These are phyloP conservation scores for Jasminum sambac DNA, from an alignment of 257 asterid species.

Conservation along the genomic window DNA sequence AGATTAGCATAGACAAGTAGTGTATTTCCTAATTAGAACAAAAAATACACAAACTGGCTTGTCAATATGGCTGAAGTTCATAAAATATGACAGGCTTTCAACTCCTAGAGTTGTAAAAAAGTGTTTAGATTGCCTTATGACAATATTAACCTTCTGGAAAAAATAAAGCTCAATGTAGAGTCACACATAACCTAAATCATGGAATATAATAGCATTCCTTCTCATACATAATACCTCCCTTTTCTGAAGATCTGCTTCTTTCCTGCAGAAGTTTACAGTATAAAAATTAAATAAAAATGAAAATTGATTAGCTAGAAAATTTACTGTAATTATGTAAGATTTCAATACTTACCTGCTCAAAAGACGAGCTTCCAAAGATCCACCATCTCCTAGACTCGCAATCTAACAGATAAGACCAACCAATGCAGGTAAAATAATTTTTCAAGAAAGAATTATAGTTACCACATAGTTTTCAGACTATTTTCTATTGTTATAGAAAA, in stretches of 20 bases:
- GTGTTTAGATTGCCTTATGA: not conserved
- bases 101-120: not conserved
- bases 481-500: not conserved
- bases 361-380: slow-evolving; percentile 91
- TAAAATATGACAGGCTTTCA: not conserved
- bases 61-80: not conserved
- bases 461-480: not conserved
- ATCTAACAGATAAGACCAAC: slow-evolving; percentile 42
- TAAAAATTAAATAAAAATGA: slow-evolving; percentile 15
- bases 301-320: slow-evolving; percentile 19
- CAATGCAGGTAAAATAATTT: not conserved
- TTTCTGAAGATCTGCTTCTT: slow-evolving; percentile 93
- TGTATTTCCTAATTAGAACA: slow-evolving; percentile 9
- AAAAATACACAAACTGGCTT: not conserved
- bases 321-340: slow-evolving; percentile 16
- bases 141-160: slow-evolving; percentile 3
- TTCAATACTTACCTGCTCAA: slow-evolving; percentile 68
- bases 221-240: slow-evolving; percentile 72
- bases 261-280: slow-evolving; percentile 46
- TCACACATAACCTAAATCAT: slow-evolving; percentile 8
- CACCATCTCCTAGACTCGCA: slow-evolving; percentile 92
- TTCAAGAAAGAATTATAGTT: not conserved
- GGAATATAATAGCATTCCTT: slow-evolving; percentile 14
- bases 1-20: not conserved
- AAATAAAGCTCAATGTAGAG: not conserved